phyloP scores from a whole-genome alignment of 495 filamentous ascomycete species.

The Corynascus novoguineensis region DNA sequence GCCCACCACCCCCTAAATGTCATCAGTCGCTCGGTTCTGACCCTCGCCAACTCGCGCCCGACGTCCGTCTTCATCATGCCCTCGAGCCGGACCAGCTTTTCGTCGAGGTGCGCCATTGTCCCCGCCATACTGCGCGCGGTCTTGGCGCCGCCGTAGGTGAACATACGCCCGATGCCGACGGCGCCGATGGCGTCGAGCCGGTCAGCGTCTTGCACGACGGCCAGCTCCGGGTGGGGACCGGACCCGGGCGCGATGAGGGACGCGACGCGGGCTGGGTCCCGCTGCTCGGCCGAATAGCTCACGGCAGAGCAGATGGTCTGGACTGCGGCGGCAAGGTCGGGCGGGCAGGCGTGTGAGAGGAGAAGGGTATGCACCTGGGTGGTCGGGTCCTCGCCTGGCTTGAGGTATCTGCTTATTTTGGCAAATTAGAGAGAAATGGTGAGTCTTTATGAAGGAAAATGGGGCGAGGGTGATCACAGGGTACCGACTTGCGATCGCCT shows the following conservation, averaged over 20 bases:
- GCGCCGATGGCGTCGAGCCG: conserved; percentile 84
- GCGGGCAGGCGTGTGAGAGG: conserved; percentile 46
- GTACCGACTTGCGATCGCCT: conserved; percentile 62
- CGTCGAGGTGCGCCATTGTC: conserved; percentile 68
- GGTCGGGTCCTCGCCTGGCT: conserved; percentile 44
- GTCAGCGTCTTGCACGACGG: conserved; percentile 84
- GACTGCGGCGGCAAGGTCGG: conserved; percentile 54
- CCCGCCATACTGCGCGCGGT: conserved; percentile 49
- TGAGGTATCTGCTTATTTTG: conserved; percentile 55
- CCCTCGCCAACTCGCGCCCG: conserved; percentile 60
- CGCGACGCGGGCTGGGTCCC: conserved; percentile 49
- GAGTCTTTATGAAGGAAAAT: neutral
- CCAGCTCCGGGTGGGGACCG: conserved; percentile 71
- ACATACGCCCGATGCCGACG: conserved; percentile 71
- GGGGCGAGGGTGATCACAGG: neutral
- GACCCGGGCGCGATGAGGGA: conserved; percentile 47
- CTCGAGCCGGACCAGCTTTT: conserved; percentile 69
- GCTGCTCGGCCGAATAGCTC: conserved; percentile 68
- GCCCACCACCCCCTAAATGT: conserved; percentile 67
- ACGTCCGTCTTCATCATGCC: conserved; percentile 78
- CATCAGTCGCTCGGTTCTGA: conserved; percentile 57
- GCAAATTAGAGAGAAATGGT: neutral
- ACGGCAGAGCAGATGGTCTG: conserved; percentile 67
- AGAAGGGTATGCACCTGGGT: conserved; percentile 56
- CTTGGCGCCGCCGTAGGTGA: conserved; percentile 69